Evolutionary conservation across 2,329 filamentous ascomycete genomes (phyloP), one percentile per base, ranked within the genome.

Genomic region (Ophiostoma pallidulum): DNA sequence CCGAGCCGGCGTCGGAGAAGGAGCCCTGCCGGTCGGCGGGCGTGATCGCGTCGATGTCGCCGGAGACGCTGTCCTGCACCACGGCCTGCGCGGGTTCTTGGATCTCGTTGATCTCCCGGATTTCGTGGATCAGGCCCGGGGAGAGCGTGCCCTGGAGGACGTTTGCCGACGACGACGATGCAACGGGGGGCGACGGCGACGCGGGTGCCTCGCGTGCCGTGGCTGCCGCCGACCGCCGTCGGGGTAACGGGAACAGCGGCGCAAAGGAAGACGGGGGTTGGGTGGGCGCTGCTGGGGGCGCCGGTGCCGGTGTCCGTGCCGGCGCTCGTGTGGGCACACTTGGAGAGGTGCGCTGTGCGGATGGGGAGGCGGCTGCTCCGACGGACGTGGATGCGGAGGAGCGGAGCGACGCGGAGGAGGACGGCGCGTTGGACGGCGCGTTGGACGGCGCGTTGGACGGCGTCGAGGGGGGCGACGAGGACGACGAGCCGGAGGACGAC

Each of bases 1-100:
- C 36, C 7, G 45, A 48, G 20, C 36, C 29, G 1, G 49, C 44
- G 14, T 50, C 44, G 0, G 49, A 51, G 4, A 51, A 29, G 0
- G 45, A 42, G 3, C 31, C 49, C 4, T 41, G 36, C 9, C 49
- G 40, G 24, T 39, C 24, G 12, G 24, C 16, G 14, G 26, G 18
- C 3, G 39, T 19, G 16, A 32, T n/a, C 13, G 18, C 20, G 4
- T 26, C 13, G 10, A 18, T 22, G 10, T 41, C 29, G 8, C 20
- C 31, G 45, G 9, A 4, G n/a, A 9, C 12, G 22, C 8, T 28
- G 38, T 22, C 36, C 19, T 24, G 22, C 4, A 24, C 20, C 18
- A 38, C 10, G 14, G 33, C 33, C n/a, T 36, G 18, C 8, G 32
- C 35, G 10, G 38, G 38, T 26, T 40, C 41, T 2, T 8, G n/a